A percentile compares a stretch with the other conserved stretches of the same genome.
Evolutionary conservation across 179 eudicot species (phyloP).

Genomic region (Heliamphora pulchella): DNA sequence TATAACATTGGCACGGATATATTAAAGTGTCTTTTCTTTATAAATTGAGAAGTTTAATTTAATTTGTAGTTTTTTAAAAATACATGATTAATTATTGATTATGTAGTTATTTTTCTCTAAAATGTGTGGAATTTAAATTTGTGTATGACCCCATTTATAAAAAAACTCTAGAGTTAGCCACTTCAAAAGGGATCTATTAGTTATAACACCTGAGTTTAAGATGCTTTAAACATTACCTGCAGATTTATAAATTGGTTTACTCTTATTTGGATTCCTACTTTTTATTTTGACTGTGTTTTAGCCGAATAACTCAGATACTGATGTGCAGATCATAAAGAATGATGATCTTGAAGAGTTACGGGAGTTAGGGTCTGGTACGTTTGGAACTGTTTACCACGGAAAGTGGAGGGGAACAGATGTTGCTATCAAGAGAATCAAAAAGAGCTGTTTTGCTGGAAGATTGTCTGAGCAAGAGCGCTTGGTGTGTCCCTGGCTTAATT

Average conservation of each 20-base stretch:
- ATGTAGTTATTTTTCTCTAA: no score
- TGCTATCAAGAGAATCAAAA: slow-evolving; percentile 34
- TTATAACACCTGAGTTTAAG: background rate
- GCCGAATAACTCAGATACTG: slow-evolving; percentile 12
- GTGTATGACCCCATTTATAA: no score
- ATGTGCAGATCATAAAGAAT: slow-evolving; percentile 28
- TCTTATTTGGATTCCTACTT: background rate
- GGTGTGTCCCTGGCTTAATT: slow-evolving; percentile 6
- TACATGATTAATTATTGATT: no score
- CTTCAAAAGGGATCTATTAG: no score
- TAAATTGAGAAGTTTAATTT: no score
- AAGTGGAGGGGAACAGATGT: slow-evolving; percentile 42
- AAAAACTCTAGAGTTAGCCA: no score
- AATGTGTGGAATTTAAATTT: no score
- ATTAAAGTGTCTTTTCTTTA: no score
- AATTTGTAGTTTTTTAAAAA: no score
- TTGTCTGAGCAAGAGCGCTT: slow-evolving; percentile 30
- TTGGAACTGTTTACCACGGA: slow-evolving; percentile 35
- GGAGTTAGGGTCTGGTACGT: slow-evolving; percentile 32
- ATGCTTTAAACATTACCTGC: background rate
- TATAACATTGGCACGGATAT: no score
- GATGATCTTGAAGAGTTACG: slow-evolving; percentile 29
- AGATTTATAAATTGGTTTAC: background rate
- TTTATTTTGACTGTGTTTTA: background rate
- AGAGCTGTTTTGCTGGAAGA: slow-evolving; percentile 33